phyloP scores from a whole-genome alignment of 2,329 filamentous ascomycete genomes.

The Fusarium longipes region DNA sequence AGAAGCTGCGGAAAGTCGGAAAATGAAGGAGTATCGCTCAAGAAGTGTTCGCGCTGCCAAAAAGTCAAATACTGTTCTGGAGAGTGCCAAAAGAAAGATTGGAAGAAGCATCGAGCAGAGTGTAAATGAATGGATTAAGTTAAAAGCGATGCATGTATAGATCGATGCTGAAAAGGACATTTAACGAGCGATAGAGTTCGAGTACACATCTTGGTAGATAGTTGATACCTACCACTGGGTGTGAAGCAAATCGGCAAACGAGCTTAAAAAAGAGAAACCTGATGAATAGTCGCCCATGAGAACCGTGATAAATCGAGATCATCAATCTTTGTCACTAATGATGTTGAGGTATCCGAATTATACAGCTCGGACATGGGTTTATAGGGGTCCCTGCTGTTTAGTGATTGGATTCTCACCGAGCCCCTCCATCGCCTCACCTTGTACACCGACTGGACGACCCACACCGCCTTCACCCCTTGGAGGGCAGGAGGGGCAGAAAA shows the following conservation, averaged over 20 bases:
- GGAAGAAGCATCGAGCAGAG: conserved; percentile 62
- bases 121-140: conserved; percentile 47
- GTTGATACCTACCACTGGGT: neutral
- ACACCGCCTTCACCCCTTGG: conserved; percentile 46
- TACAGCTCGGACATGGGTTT: neutral
- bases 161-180: neutral
- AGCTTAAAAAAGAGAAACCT: neutral
- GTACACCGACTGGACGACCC: conserved; percentile 36
- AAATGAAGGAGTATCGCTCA: conserved; percentile 49
- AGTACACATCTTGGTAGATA: neutral
- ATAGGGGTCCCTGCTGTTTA: neutral
- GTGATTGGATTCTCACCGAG: conserved; percentile 39
- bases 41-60: conserved; percentile 59
- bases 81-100: conserved; percentile 66
- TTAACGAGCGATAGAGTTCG: neutral
- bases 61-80: conserved; percentile 61
- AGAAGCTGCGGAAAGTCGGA: conserved; percentile 52
- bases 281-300: neutral
- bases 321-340: neutral
- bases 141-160: neutral
- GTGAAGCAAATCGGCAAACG: no score
- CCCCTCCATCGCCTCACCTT: conserved; percentile 29
- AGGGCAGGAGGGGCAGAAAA: conserved; percentile 49
- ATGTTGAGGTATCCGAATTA: neutral
- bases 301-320: neutral